Percentiles rank a stretch among this genome's conserved stretches.
phyloP scores from a whole-genome alignment of 169 alveolate genomes.

The Plasmodium berghei region DNA sequence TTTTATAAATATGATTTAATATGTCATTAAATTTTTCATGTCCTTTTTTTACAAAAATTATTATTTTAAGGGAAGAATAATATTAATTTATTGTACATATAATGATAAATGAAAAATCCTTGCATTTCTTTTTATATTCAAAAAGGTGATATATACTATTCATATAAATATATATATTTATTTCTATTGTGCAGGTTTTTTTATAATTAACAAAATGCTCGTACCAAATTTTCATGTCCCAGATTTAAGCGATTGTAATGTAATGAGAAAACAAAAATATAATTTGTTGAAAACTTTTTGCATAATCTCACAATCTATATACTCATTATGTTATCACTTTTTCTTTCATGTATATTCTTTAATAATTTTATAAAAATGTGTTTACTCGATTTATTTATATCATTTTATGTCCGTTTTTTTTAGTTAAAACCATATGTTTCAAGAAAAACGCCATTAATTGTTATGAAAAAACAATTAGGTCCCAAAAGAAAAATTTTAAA shows the following conservation, averaged over 20 bases:
- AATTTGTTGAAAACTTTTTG: neutral
- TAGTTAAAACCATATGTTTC: conserved; percentile 87
- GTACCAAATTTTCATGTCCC: conserved; percentile 89
- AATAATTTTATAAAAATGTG: neutral
- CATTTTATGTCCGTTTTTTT: conserved; percentile 1
- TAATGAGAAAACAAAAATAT: conserved; percentile 14
- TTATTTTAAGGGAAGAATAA: too few species aligned
- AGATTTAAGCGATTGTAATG: conserved; percentile 80
- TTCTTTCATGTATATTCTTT: neutral
- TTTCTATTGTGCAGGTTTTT: conserved; percentile 80
- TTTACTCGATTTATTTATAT: neutral
- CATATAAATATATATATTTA: too few species aligned
- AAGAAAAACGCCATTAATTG: conserved; percentile 80
- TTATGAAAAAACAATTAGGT: conserved; percentile 66
- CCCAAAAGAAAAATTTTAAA: conserved; percentile 47
- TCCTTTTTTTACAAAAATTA: too few species aligned
- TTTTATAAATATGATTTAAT: too few species aligned
- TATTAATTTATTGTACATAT: too few species aligned
- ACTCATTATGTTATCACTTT: neutral
- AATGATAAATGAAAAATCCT: neutral
- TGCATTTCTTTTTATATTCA: neutral
- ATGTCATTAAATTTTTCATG: too few species aligned
- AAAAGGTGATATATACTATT: neutral
- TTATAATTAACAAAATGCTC: conserved; percentile 88
- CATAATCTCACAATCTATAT: too few species aligned